Conservation (phyloP, 1,284 basidiomycete genomes). For the Gymnopus androsaceus region DNA sequence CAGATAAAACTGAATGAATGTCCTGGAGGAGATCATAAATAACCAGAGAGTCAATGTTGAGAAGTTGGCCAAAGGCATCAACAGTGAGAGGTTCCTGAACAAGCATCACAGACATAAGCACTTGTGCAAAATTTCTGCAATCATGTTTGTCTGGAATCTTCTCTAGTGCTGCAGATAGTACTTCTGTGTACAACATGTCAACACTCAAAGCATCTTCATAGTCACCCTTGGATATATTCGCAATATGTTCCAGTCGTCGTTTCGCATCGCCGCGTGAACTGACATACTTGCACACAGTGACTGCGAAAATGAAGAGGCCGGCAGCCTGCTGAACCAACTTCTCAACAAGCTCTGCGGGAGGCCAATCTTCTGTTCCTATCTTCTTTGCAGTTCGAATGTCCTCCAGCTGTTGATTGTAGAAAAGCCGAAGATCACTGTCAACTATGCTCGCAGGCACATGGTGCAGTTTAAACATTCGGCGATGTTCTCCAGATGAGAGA, state of each 20-base stretch:
- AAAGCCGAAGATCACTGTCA: constrained; percentile 2
- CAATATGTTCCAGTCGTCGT: constrained; percentile 1
- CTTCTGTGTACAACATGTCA: constrained; percentile 7
- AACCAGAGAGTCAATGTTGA: neutral
- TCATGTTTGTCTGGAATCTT: constrained; percentile 3
- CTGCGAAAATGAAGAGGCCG: constrained; percentile 1
- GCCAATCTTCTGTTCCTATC: neutral
- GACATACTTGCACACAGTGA: constrained; percentile 5
- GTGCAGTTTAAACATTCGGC: constrained; percentile 8
- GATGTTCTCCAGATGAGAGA: neutral
- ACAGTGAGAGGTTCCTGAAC: neutral
- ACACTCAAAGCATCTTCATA: neutral
- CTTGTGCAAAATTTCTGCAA: neutral
- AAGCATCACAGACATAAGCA: neutral
- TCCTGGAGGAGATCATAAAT: constrained; percentile 3
- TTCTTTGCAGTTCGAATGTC: neutral
- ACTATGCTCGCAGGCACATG: neutral
- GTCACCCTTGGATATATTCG: neutral
- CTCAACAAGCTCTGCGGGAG: neutral
- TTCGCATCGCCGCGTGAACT: neutral
- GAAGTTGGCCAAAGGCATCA: neutral
- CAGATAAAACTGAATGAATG: neutral
- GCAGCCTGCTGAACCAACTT: constrained; percentile 2
- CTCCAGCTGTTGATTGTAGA: neutral
- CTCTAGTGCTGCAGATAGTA: neutral